Base-by-base conservation (phyloP, 2,329 filamentous ascomycete genomes). In the Fusarium xylarioides region DNA sequence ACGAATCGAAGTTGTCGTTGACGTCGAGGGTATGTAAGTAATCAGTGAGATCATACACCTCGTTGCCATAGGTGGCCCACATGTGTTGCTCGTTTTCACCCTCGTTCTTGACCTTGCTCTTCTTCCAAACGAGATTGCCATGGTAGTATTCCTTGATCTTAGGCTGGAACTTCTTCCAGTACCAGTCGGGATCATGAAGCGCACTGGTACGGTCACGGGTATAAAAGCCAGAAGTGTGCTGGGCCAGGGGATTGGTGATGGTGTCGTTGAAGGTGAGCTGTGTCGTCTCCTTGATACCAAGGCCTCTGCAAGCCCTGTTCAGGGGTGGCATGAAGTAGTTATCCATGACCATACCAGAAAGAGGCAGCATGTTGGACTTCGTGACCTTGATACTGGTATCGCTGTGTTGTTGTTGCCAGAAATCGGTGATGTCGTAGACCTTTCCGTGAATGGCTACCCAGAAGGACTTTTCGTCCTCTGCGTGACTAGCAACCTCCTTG, bases 401-500 rank as follows among this genome's bases (percentile, higher is more conserved):
- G 79, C 94, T 95, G 84, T 99, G 96, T 64, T 97, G 90, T 28
- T 89, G 83, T 78, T 89, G 93, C 90, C 92, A 98, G 81, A 97
- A 99, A 63, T 95, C 93, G 59, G 91, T 90, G 49, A 99, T 90
- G 78, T 99, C 96, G 83, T 98, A 99, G 37, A 98, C 95, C 46
- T 91, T 90, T 70, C 96, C 96, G 64, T 91, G 92, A 74, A 97
- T 91, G 76, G 93, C 94, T 77, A 98, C 95, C 84, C 88, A 99
- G 80, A 91, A 98, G 79, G 97, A 93, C 63, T 91, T 86, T 11
- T 87, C 84, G n/a, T 90, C 92, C 74, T 89, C 86, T 98, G 95
- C 42, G 84, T 88, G 19, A 83, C 77, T 11, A 98, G 90, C 78
- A 11, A 99, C 90, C 80, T 99, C 89, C 16, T 86, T 87, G 9